Percentiles rank a stretch among this genome's conserved stretches.
Evolutionary conservation across 768 basidiomycete species (phyloP).

Genomic region (Kwoniella sp.): DNA sequence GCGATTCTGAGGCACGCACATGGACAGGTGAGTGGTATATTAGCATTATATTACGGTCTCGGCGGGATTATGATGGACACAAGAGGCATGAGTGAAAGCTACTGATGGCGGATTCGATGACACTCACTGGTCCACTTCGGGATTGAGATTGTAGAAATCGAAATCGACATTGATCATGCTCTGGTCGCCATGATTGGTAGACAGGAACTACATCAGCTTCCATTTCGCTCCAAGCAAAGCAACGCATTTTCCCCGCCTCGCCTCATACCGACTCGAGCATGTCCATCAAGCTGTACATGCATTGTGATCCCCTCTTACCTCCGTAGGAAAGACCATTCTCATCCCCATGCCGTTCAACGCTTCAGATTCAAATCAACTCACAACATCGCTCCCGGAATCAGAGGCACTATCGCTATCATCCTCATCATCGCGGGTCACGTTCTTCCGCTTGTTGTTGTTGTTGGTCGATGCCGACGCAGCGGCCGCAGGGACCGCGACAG

Average conservation of each 20-base stretch:
- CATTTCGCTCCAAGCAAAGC: too few species aligned
- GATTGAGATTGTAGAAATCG: constrained; percentile 88
- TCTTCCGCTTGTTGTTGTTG: constrained; percentile 43
- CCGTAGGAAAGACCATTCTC: too few species aligned
- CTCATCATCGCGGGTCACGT: constrained; percentile 48
- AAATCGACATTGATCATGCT: constrained; percentile 83
- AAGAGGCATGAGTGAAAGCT: background rate
- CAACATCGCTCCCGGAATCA: constrained; percentile 54
- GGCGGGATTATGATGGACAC: background rate
- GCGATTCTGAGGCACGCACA: constrained; percentile 60
- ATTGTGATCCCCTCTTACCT: too few species aligned
- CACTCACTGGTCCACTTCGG: constrained; percentile 73
- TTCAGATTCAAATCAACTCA: constrained; percentile 28
- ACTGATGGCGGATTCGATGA: background rate
- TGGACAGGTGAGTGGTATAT: background rate
- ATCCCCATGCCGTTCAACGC: too few species aligned
- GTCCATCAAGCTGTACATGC: too few species aligned
- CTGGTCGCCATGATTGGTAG: too few species aligned
- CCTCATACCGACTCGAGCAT: too few species aligned
- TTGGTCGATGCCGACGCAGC: too few species aligned
- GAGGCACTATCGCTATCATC: constrained; percentile 35
- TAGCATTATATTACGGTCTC: background rate
- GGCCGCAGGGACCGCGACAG: constrained; percentile 36
- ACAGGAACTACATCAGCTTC: too few species aligned
- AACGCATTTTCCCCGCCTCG: too few species aligned